A percentile compares a stretch with the other conserved stretches of the same genome.
These are phyloP conservation scores for Phytophthora tentaculata DNA, from an alignment of 352 stramenopile genomes.

Conservation along the genomic window DNA sequence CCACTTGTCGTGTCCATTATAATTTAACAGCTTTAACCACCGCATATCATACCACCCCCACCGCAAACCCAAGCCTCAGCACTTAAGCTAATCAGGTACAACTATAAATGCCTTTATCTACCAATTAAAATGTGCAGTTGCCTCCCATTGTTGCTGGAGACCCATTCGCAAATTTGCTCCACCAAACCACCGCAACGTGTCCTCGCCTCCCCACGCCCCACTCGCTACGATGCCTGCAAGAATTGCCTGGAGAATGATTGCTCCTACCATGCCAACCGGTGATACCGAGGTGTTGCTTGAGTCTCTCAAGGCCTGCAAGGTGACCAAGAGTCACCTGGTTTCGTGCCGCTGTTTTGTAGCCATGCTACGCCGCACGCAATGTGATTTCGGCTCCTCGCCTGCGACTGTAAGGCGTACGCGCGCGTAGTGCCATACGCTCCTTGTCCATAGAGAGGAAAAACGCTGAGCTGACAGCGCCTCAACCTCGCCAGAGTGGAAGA, in stretches of 20 bases:
- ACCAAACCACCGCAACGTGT: neutral
- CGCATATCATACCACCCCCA: too few species aligned
- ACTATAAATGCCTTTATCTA: neutral
- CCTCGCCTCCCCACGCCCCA: neutral
- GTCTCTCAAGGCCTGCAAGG: constrained; percentile 9
- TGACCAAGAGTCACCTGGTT: neutral
- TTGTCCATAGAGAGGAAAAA: constrained; percentile 13
- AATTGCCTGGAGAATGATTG: neutral
- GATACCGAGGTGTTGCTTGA: constrained; percentile 16
- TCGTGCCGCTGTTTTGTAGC: constrained; percentile 8
- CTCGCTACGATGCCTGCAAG: neutral
- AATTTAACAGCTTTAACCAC: neutral
- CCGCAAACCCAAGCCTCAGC: neutral
- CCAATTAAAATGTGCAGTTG: neutral
- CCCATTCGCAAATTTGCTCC: neutral
- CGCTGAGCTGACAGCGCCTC: neutral
- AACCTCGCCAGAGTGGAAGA: constrained; percentile 4
- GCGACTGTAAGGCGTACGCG: neutral
- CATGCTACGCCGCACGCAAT: constrained; percentile 6
- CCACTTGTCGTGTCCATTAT: too few species aligned
- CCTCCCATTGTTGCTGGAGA: neutral
- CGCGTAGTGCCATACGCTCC: neutral
- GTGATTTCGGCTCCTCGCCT: neutral
- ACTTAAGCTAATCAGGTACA: neutral
- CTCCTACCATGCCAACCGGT: neutral